Conservation (phyloP, 177 flowering plant genomes). For the Vitis hybrid region DNA sequence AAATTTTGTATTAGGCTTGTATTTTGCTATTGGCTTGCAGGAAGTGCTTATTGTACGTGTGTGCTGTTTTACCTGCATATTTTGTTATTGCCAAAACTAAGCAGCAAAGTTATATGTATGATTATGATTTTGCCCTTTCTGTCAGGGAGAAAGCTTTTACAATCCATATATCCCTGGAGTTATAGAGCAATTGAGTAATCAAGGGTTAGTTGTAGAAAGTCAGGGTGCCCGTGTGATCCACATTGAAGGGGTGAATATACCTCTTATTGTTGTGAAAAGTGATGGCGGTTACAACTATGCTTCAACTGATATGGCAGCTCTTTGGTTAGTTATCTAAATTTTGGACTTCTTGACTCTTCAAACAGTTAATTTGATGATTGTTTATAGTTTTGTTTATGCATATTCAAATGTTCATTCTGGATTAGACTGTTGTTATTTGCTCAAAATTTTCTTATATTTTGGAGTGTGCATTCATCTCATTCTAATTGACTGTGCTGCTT, state of each 20-base stretch:
- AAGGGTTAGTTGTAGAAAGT: conserved; percentile 84
- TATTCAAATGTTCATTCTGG: not conserved
- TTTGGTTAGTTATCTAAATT: conserved; percentile 65
- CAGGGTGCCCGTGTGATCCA: conserved; percentile 89
- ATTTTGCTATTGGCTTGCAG: no score
- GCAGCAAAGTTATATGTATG: not conserved
- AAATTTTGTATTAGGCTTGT: no score
- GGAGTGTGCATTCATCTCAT: conserved; percentile 2
- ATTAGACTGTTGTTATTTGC: not conserved
- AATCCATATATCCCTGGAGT: conserved; percentile 78
- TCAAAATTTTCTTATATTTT: conserved; percentile 2
- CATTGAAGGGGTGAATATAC: conserved; percentile 74
- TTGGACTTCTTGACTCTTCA: not conserved
- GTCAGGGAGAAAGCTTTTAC: conserved; percentile 97
- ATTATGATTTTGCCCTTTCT: not conserved
- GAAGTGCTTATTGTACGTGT: no score
- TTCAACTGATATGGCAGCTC: conserved; percentile 95
- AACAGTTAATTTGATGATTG: not conserved
- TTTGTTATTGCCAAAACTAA: not conserved
- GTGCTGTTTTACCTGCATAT: no score
- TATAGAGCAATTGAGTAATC: conserved; percentile 41
- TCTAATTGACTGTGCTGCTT: conserved; percentile 14
- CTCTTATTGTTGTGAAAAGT: conserved; percentile 91
- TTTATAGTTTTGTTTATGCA: not conserved
- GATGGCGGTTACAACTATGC: conserved; percentile 99